Base-by-base conservation (phyloP, 352 stramenopile species). In the Poterioochromonas sp. region DNA sequence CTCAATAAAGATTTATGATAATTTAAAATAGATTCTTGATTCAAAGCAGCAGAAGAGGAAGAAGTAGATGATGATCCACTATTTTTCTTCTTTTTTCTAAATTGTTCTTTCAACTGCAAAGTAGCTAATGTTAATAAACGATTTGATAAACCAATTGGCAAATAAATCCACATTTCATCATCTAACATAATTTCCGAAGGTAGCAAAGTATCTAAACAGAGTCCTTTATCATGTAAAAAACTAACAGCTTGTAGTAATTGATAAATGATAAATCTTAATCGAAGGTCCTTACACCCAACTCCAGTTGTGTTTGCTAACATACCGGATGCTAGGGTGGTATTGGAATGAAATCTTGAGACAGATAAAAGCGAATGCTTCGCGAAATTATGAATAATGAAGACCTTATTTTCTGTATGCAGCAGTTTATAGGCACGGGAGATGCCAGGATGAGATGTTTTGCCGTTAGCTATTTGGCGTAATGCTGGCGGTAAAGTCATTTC, bases 201-300 rank as follows among this genome's bases (percentile, higher is more conserved):
- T 1, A 0, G 0, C 41, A 81, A 41, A 0, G 40, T 2, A 44
- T 47, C 47, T 26, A 81, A 63, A 12, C 53, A 58, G 0, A 76
- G 39, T n/a, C 71, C 71, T 41, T 62, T 1, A 12, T 34, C 32
- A 62, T 81, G 78, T 44, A 60, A n/a, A 34, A 37, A 53, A 3
- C 1, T 5, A 44, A 78, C 18, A 5, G 39, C 62, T 34, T 76
- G 58, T 15, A 82, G 40, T 26, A 83, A 49, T 53, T 83, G 77
- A 68, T 81, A 83, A n/a, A 71, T 68, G 26, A 81, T 49, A 54
- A 83, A 83, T 26, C 77, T 54, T 39, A 81, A 65, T 32, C 73
- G 76, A 3, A 83, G 70, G 54, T 83, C 80, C 53, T 54, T 53
- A 39, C 5, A 51, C 22, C 65, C 65, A 39, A n/a, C 1, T 54